phyloP scores from a whole-genome alignment of 163 green algal genomes.

The Picocystis sp. region DNA sequence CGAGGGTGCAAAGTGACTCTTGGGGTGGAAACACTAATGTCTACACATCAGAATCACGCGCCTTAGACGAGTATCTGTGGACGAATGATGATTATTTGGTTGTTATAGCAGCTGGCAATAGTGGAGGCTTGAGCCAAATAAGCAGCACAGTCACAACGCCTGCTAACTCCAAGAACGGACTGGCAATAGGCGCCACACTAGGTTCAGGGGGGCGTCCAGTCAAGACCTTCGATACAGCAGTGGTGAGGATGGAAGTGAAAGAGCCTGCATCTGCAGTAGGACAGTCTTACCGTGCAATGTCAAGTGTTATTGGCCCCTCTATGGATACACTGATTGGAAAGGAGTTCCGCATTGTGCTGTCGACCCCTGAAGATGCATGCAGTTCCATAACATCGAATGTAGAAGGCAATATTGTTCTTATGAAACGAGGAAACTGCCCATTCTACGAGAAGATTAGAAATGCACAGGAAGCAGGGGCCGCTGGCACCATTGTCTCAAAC shows the following conservation, averaged over 20 bases:
- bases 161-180: slow-evolving; percentile 67
- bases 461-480: slow-evolving; percentile 19
- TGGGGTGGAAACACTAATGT: slow-evolving; percentile 46
- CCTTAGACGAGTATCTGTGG: slow-evolving; percentile 44
- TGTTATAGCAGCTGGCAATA: slow-evolving; percentile 75
- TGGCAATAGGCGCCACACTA: slow-evolving; percentile 39
- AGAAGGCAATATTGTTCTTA: slow-evolving; percentile 32
- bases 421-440: slow-evolving; percentile 42
- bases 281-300: too few relatives aligned
- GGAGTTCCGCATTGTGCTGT: background rate
- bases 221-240: background rate
- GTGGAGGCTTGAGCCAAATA: slow-evolving; percentile 21
- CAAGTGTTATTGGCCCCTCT: background rate
- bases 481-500: slow-evolving; percentile 38
- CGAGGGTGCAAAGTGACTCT: slow-evolving; percentile 65
- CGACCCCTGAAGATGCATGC: background rate
- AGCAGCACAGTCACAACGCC: slow-evolving; percentile 50
- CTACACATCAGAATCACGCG: slow-evolving; percentile 50
- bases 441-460: slow-evolving; percentile 40
- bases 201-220: background rate
- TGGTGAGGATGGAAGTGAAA: too few relatives aligned
- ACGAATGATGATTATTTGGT: slow-evolving; percentile 57
- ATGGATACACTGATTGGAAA: background rate
- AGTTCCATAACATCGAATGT: slow-evolving; percentile 11
- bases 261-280: too few relatives aligned